A percentile compares a stretch with the other conserved stretches of the same genome.
phyloP scores from a whole-genome alignment of 768 basidiomycete genomes.

The Kwoniella europaea region DNA sequence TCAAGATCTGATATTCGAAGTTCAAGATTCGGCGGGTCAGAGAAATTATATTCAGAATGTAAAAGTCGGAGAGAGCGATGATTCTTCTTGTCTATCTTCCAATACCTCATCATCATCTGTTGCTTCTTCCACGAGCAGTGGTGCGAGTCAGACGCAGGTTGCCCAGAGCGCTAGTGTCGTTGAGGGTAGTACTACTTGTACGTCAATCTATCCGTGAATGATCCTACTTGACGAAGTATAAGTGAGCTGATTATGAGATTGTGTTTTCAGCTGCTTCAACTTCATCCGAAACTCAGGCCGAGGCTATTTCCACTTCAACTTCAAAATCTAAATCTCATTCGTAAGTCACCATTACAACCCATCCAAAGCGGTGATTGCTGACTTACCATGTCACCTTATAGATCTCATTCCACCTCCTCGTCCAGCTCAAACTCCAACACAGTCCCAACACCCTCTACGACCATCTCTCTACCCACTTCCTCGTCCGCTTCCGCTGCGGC shows the following conservation, averaged over 20 bases:
- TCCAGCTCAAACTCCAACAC: neutral
- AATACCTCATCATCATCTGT: slow-evolving; percentile 15
- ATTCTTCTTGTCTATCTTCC: slow-evolving; percentile 35
- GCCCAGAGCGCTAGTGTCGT: neutral
- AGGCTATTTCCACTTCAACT: neutral
- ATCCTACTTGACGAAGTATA: too few relatives aligned
- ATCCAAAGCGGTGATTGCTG: too few relatives aligned
- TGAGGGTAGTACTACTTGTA: neutral
- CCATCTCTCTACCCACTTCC: neutral
- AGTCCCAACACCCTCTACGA: neutral
- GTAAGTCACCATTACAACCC: neutral
- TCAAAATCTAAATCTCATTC: slow-evolving; percentile 2
- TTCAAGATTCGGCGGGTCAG: slow-evolving; percentile 46
- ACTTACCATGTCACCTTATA: neutral
- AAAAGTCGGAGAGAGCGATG: slow-evolving; percentile 33
- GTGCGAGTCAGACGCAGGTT: neutral
- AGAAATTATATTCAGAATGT: slow-evolving; percentile 54
- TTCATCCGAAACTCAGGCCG: too few relatives aligned
- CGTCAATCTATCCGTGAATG: neutral
- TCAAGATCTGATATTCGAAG: slow-evolving; percentile 47
- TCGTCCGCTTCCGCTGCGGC: neutral
- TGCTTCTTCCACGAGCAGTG: neutral
- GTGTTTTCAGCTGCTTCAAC: neutral
- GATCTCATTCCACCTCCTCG: neutral
- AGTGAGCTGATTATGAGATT: too few relatives aligned